Evolutionary conservation across 2,329 filamentous ascomycete genomes (phyloP).

Genomic region (Aspergillus novofumigatus): DNA sequence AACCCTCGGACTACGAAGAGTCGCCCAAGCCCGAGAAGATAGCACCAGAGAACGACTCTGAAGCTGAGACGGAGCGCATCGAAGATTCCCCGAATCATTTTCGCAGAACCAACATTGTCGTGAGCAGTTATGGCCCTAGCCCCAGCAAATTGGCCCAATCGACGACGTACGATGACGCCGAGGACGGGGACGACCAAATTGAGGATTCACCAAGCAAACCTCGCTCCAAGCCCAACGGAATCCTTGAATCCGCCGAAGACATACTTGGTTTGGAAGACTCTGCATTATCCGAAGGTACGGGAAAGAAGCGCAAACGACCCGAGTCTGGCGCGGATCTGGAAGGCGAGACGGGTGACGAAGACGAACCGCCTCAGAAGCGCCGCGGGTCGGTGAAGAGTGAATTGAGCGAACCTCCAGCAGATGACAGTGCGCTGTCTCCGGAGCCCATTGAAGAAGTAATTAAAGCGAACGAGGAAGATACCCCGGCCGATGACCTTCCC

Average conservation of each 20-base stretch:
- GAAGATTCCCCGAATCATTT: constrained; percentile 77
- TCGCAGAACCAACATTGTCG: constrained; percentile 59
- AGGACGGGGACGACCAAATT: constrained; percentile 50
- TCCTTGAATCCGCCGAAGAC: constrained; percentile 19
- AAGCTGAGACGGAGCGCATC: constrained; percentile 90
- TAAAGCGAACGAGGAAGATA: constrained; percentile 28
- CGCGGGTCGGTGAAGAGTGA: constrained; percentile 38
- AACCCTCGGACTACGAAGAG: constrained; percentile 49
- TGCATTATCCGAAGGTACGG: constrained; percentile 26
- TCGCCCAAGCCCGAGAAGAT: constrained; percentile 49
- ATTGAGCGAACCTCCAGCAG: constrained; percentile 32
- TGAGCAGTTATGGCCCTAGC: constrained; percentile 61
- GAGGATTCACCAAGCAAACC: constrained; percentile 40
- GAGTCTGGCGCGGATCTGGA: constrained; percentile 34
- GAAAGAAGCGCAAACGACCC: constrained; percentile 41
- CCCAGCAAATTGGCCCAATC: constrained; percentile 72
- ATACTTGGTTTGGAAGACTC: constrained; percentile 23
- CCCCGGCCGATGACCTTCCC: constrained; percentile 28
- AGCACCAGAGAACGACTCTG: constrained; percentile 65
- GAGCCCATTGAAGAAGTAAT: constrained; percentile 32
- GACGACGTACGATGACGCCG: constrained; percentile 42
- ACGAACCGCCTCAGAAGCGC: constrained; percentile 40
- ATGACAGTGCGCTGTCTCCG: constrained; percentile 30
- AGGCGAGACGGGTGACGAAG: constrained; percentile 35
- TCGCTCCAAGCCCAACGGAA: constrained; percentile 31